Conservation (phyloP, 176 grass and related monocot genomes). For the Alopecurus myosuroides region DNA sequence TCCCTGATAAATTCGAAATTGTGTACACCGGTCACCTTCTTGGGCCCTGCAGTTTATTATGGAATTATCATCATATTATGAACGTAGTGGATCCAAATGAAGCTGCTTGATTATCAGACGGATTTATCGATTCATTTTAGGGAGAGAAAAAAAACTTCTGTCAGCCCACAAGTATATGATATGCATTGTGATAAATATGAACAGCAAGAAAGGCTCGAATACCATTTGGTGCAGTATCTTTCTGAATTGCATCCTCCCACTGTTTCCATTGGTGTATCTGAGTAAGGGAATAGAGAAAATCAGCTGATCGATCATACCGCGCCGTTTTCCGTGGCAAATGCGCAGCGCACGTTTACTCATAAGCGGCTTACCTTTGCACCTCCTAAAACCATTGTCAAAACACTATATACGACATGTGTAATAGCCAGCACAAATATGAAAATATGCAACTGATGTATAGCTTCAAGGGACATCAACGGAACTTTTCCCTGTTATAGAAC, state of each 20-base stretch:
- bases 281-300: slow-evolving; percentile 23
- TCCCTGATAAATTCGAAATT: slow-evolving; percentile 78
- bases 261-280: slow-evolving; percentile 85
- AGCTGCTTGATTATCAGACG: background rate
- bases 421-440: slow-evolving; percentile 94
- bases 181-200: background rate
- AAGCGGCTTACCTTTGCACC: slow-evolving; percentile 56
- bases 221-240: slow-evolving; percentile 55
- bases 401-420: slow-evolving; percentile 76
- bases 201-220: slow-evolving; percentile 15
- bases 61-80: background rate
- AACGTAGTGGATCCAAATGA: background rate
- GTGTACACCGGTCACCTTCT: slow-evolving; percentile 31
- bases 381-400: slow-evolving; percentile 81
- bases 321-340: background rate
- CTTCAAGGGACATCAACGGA: slow-evolving; percentile 81
- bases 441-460: slow-evolving; percentile 85
- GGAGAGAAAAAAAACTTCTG: background rate
- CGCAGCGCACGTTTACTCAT: background rate
- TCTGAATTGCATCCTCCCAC: slow-evolving; percentile 80
- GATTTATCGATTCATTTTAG: background rate
- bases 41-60: slow-evolving; percentile 30
- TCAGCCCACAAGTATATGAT: background rate
- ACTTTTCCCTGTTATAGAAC: slow-evolving; percentile 57
- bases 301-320: background rate